These are phyloP conservation scores for Colletotrichum lini DNA, from an alignment of 2,329 filamentous ascomycete genomes.

Conservation along the genomic window DNA sequence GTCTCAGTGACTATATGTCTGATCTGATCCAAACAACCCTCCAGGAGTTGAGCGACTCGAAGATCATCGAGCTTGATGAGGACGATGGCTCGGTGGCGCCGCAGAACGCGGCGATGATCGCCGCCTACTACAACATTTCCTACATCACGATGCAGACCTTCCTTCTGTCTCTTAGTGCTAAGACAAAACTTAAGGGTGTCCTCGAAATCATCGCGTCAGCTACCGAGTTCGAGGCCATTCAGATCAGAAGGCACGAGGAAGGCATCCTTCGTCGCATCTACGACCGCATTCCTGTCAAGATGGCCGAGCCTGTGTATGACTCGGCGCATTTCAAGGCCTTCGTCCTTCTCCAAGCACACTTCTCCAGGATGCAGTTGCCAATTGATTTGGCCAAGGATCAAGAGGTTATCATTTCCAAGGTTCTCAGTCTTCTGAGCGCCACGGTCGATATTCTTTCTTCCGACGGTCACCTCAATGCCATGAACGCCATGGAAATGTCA, in stretches of 20 bases:
- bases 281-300: conserved; percentile 94
- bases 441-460: conserved; percentile 96
- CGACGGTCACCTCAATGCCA: conserved; percentile 95
- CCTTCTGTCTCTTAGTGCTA: conserved; percentile 87
- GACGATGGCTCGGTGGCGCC: conserved; percentile 92
- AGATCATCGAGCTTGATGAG: conserved; percentile 96
- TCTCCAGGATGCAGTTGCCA: conserved; percentile 95
- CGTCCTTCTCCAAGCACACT: conserved; percentile 96
- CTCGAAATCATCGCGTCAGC: conserved; percentile 97
- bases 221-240: conserved; percentile 95
- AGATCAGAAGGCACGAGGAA: conserved; percentile 94
- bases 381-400: conserved; percentile 97
- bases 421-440: conserved; percentile 89
- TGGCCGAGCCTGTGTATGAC: conserved; percentile 87
- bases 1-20: conserved; percentile 93
- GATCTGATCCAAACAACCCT: conserved; percentile 94
- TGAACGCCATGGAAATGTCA: conserved; percentile 99
- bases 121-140: conserved; percentile 98
- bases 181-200: conserved; percentile 96
- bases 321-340: conserved; percentile 99
- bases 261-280: conserved; percentile 91
- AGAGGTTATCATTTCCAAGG: conserved; percentile 86
- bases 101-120: conserved; percentile 97
- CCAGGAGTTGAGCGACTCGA: conserved; percentile 90
- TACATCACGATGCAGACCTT: conserved; percentile 99